Evolutionary conservation across 1,284 basidiomycete species (phyloP), one percentile per base, ranked within the genome.

Genomic region (Somion occarium): DNA sequence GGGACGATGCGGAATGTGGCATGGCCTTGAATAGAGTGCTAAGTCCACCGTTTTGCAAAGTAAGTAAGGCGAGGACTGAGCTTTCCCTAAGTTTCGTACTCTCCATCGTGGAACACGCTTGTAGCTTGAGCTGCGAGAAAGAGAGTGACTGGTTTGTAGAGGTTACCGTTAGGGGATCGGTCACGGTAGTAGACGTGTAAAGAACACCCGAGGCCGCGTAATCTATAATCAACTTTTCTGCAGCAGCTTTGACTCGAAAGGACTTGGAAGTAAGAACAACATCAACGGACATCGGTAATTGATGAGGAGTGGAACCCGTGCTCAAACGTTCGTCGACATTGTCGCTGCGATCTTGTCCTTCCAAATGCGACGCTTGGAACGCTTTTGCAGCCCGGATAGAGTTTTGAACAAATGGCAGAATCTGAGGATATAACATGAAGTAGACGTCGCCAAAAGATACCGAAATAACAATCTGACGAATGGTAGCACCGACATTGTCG

Each of bases 351-450:
- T 5, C 39, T n/a, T 3, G 38, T 2, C 5, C 24, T 45, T 13
- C 38, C 3, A 38, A 46, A 22, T 2, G 30, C n/a, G 50, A 47
- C 27, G 38, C 46, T 38, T 48, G 48, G 26, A 63, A 54, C 38
- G 51, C 53, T 39, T 72, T 70, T 38, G 69, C 72, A 18, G 81
- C 72, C 19, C 79, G 80, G 18, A 88, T 67, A 27, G 78, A 59
- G 53, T 78, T 72, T 62, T 82, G 83, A 4, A 78, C 73, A 58
- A 89, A 85, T 34, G 73, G 67, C 61, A 89, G 78, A 20, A 87
- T 68, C 53, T 79, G 78, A 12, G 87, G 85, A 27, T 73, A 77
- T 5, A 87, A 68, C 12, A 65, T 68, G 44, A 83, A 59, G n/a
- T 71, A 69, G 23, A 80, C 54, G 30, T 75, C 69, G 7, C 74